These are phyloP conservation scores for Pichia sp. DNA, from an alignment of 1,139 yeast species.

Conservation along the genomic window DNA sequence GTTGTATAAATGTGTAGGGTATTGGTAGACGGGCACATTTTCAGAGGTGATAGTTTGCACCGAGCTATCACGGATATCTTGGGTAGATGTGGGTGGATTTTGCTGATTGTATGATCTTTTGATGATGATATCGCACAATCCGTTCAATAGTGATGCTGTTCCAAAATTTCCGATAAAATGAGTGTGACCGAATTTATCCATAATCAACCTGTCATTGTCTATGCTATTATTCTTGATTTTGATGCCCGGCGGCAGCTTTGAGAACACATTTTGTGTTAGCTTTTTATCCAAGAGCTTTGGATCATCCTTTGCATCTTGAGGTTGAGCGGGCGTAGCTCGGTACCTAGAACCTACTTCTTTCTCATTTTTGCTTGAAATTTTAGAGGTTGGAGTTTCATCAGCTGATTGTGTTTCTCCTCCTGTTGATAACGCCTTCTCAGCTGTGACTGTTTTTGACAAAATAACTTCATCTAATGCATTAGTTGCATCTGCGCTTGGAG, in stretches of 20 bases:
- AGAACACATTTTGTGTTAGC: not conserved
- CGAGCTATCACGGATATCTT: conserved; percentile 31
- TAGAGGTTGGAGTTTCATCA: too few species aligned
- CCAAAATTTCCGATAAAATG: conserved; percentile 42
- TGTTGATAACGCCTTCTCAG: too few species aligned
- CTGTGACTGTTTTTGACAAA: too few species aligned
- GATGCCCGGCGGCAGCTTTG: conserved; percentile 22
- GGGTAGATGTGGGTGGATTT: conserved; percentile 32
- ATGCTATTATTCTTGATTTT: conserved; percentile 22
- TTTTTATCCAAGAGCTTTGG: not conserved
- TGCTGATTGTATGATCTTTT: conserved; percentile 33
- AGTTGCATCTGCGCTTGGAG: not conserved
- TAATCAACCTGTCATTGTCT: conserved; percentile 35
- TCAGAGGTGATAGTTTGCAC: conserved; percentile 33
- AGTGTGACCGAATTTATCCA: conserved; percentile 40
- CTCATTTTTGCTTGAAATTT: too few species aligned
- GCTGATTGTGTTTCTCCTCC: too few species aligned
- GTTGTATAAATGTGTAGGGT: conserved; percentile 32
- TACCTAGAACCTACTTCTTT: too few species aligned
- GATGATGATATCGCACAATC: conserved; percentile 37
- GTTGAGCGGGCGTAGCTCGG: too few species aligned
- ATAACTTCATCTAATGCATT: not conserved
- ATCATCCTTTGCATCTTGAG: too few species aligned
- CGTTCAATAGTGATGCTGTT: conserved; percentile 38
- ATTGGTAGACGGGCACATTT: conserved; percentile 32